Evolutionary conservation across 2,329 filamentous ascomycete species (phyloP).

Genomic region (Colletotrichum sp.): DNA sequence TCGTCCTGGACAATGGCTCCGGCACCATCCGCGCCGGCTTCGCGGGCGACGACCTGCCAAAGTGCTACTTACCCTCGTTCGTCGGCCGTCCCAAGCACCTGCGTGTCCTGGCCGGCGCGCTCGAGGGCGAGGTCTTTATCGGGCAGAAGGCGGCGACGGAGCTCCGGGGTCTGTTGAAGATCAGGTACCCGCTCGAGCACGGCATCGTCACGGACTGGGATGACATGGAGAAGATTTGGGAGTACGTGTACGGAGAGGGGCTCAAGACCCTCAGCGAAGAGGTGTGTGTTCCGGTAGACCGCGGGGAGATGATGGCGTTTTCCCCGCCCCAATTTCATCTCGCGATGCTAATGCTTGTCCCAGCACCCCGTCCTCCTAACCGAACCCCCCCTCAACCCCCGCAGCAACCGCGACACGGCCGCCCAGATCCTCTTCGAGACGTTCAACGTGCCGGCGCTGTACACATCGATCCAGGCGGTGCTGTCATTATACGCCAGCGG

Average conservation of each 20-base stretch:
- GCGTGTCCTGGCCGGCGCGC: slow-evolving; percentile 90
- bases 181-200: slow-evolving; percentile 93
- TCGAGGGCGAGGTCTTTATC: slow-evolving; percentile 97
- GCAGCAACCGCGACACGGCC: slow-evolving; percentile 93
- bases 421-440: slow-evolving; percentile 99
- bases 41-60: slow-evolving; percentile 92
- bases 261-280: slow-evolving; percentile 97
- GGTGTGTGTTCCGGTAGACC: slow-evolving; percentile 46
- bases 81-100: slow-evolving; percentile 96
- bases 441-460: slow-evolving; percentile 95
- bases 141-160: slow-evolving; percentile 88
- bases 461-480: slow-evolving; percentile 96
- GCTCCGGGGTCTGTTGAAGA: slow-evolving; percentile 90
- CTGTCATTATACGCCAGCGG: slow-evolving; percentile 95
- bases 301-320: background rate
- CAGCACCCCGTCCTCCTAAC: slow-evolving; percentile 95
- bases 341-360: slow-evolving; percentile 20
- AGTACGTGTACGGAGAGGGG: slow-evolving; percentile 95
- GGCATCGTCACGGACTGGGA: slow-evolving; percentile 99
- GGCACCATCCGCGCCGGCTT: slow-evolving; percentile 97
- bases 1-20: slow-evolving; percentile 98
- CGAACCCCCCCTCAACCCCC: slow-evolving; percentile 93
- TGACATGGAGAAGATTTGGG: slow-evolving; percentile 99
- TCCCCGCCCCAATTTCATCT: background rate
- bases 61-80: slow-evolving; percentile 97